Percentiles rank a stretch among this genome's conserved stretches.
phyloP scores from a whole-genome alignment of 179 eudicot genomes.

The Dionaea muscipula region DNA sequence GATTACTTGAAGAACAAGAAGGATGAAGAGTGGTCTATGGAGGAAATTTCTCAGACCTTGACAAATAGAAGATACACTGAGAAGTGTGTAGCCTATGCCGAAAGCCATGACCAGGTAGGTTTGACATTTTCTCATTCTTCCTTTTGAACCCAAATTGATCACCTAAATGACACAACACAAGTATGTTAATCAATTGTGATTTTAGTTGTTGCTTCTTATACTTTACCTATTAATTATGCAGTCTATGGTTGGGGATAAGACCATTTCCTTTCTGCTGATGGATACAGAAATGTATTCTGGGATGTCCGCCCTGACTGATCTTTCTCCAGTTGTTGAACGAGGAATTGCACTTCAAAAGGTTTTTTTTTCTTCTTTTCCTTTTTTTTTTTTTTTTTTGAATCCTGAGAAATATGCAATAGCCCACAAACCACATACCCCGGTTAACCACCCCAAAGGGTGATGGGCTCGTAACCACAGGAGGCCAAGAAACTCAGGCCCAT shows the following conservation, averaged over 20 bases:
- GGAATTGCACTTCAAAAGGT: slow-evolving; percentile 98
- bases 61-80: slow-evolving; percentile 93
- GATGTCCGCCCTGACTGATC: slow-evolving; percentile 72
- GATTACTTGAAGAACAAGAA: slow-evolving; percentile 66
- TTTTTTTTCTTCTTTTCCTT: slow-evolving; percentile 7
- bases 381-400: too few species aligned
- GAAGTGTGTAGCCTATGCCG: slow-evolving; percentile 94
- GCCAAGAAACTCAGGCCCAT: too few species aligned
- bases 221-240: slow-evolving; percentile 17
- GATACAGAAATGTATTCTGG: slow-evolving; percentile 92
- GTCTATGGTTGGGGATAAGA: slow-evolving; percentile 95
- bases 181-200: too few species aligned
- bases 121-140: too few species aligned
- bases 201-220: neutral
- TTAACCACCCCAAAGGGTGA: too few species aligned
- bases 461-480: too few species aligned
- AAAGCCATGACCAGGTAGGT: slow-evolving; percentile 99
- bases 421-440: too few species aligned
- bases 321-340: slow-evolving; percentile 69
- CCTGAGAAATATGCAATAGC: too few species aligned
- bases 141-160: too few species aligned
- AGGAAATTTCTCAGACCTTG: slow-evolving; percentile 59
- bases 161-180: too few species aligned
- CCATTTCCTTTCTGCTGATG: slow-evolving; percentile 79
- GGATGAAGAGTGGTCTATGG: slow-evolving; percentile 90